Percentiles rank a stretch among this genome's conserved stretches.
Conservation (phyloP, 306 rosid genomes). For the Prunus mira region DNA sequence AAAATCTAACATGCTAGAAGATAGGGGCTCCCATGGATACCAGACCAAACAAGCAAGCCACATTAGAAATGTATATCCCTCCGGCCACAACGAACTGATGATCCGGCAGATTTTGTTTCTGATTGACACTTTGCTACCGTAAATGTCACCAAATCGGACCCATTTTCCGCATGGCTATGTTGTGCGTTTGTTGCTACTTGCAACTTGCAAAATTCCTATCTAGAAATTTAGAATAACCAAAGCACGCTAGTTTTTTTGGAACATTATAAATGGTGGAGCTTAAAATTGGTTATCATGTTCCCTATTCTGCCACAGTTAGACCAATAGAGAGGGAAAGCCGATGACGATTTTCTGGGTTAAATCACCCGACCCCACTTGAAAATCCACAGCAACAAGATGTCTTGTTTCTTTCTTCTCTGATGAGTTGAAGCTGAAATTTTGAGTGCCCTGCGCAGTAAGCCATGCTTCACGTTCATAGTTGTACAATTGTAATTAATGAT, state of each 20-base stretch:
- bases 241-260: not conserved
- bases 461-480: too few relatives aligned
- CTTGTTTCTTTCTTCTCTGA: too few relatives aligned
- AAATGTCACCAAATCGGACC: slow-evolving; percentile 7
- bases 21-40: not conserved
- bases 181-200: not conserved
- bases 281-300: not conserved
- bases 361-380: not conserved
- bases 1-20: not conserved
- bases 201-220: not conserved
- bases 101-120: not conserved
- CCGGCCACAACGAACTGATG: not conserved
- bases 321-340: not conserved
- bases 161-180: not conserved
- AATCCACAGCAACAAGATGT: not conserved
- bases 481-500: too few relatives aligned
- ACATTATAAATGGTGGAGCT: not conserved
- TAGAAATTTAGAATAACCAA: not conserved
- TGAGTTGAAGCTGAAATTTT: too few relatives aligned
- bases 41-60: not conserved
- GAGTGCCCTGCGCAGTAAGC: too few relatives aligned
- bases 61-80: not conserved
- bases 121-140: slow-evolving; percentile 12
- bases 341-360: not conserved
- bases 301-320: not conserved